Percentiles rank a stretch among this genome's conserved stretches.
phyloP scores from a whole-genome alignment of 2,329 filamentous ascomycete genomes.

The Dryadomyces quercivorus region DNA sequence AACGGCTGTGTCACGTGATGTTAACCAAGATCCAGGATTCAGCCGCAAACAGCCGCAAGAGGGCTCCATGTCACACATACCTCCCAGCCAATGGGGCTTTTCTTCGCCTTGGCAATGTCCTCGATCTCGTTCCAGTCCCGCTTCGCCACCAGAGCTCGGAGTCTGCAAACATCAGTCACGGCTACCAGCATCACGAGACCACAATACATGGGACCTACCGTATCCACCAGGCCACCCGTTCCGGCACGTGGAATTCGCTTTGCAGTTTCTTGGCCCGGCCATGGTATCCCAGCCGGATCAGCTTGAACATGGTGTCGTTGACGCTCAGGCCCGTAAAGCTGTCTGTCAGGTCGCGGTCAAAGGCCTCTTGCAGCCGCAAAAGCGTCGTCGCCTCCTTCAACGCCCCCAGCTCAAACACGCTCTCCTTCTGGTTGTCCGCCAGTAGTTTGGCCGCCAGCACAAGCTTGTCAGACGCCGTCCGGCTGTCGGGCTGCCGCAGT shows the following conservation, averaged over 20 bases:
- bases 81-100: conserved; percentile 94
- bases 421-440: conserved; percentile 65
- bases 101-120: conserved; percentile 65
- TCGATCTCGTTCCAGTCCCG: conserved; percentile 90
- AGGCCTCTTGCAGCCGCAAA: conserved; percentile 71
- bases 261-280: conserved; percentile 81
- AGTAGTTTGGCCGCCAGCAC: conserved; percentile 76
- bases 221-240: conserved; percentile 83
- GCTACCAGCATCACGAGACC: background rate
- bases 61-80: conserved; percentile 33
- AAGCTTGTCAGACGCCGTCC: conserved; percentile 70
- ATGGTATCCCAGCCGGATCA: conserved; percentile 69
- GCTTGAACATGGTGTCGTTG: conserved; percentile 84
- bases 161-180: conserved; percentile 27
- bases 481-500: conserved; percentile 56
- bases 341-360: conserved; percentile 72
- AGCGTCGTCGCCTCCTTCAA: conserved; percentile 72
- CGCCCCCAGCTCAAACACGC: conserved; percentile 57
- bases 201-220: conserved; percentile 26
- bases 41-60: background rate
- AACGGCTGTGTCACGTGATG: conserved; percentile 49
- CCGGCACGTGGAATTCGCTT: conserved; percentile 83
- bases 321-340: conserved; percentile 73
- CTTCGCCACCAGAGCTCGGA: conserved; percentile 79
- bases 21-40: background rate